Conservation (phyloP, 2,329 filamentous ascomycete genomes). For the Zymoseptoria passerinii region DNA sequence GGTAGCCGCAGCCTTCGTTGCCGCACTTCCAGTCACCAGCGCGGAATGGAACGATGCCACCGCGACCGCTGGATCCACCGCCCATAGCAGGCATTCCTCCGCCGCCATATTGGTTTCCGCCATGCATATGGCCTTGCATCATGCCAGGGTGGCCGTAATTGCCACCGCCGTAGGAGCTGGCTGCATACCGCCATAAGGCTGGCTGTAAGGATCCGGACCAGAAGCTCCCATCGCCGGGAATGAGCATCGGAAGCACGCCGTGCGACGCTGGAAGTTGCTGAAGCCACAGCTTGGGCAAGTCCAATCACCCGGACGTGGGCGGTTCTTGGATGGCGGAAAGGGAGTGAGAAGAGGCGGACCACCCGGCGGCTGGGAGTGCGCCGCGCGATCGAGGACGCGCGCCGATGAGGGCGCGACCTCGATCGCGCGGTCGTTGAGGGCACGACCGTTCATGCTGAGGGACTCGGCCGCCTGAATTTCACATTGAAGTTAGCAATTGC, state of each 20-base stretch:
- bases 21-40: constrained; percentile 99
- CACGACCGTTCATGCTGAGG: constrained; percentile 97
- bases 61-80: constrained; percentile 52
- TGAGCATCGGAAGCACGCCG: constrained; percentile 96
- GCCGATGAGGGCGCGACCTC: constrained; percentile 97
- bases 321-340: constrained; percentile 97
- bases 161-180: constrained; percentile 31
- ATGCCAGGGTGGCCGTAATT: constrained; percentile 59
- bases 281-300: constrained; percentile 98
- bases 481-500: constrained; percentile 7
- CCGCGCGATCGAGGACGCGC: constrained; percentile 87
- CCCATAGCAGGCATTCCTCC: constrained; percentile 51
- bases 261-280: constrained; percentile 97
- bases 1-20: constrained; percentile 92
- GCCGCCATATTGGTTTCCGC: constrained; percentile 39
- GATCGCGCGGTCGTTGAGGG: constrained; percentile 96
- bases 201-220: constrained; percentile 54
- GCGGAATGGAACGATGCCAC: constrained; percentile 80
- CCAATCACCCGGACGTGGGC: constrained; percentile 94
- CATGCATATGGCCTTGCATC: constrained; percentile 59
- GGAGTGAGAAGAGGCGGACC: constrained; percentile 67
- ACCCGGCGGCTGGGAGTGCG: constrained; percentile 47
- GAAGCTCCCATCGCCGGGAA: constrained; percentile 82
- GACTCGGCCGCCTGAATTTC: constrained; percentile 75
- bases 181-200: constrained; percentile 44